phyloP scores from a whole-genome alignment of 495 filamentous ascomycete species.

The Aspergillus asperescens region DNA sequence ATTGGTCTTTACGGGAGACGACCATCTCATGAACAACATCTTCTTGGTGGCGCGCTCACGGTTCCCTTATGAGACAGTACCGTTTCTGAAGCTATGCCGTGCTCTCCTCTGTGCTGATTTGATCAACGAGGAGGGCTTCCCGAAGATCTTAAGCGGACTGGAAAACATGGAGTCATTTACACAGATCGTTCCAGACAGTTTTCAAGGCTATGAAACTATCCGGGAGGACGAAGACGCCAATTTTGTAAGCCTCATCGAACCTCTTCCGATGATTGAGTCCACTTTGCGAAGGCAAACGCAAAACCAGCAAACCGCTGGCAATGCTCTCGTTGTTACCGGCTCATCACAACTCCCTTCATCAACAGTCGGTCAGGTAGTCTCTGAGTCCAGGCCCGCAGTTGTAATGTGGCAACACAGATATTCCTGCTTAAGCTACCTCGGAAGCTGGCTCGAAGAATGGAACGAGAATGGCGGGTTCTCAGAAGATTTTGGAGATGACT shows the following conservation, averaged over 20 bases:
- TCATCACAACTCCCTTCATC: conserved; percentile 50
- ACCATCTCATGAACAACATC: conserved; percentile 49
- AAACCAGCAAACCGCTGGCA: conserved; percentile 18
- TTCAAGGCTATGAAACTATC: conserved; percentile 64
- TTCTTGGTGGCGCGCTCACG: conserved; percentile 60
- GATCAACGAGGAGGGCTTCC: conserved; percentile 46
- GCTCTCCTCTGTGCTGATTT: conserved; percentile 42
- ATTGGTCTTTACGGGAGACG: conserved; percentile 49
- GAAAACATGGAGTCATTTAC: conserved; percentile 66
- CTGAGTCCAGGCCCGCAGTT: conserved; percentile 59
- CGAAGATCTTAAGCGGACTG: conserved; percentile 50
- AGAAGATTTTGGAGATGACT: conserved; percentile 39
- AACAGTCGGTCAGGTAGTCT: conserved; percentile 65
- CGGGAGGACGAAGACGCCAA: conserved; percentile 82
- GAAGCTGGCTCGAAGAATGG: conserved; percentile 63
- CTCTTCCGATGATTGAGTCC: conserved; percentile 38
- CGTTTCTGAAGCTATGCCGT: conserved; percentile 64
- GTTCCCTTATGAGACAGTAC: conserved; percentile 82
- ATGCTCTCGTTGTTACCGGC: conserved; percentile 35
- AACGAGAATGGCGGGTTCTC: conserved; percentile 36
- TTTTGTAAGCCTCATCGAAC: conserved; percentile 39
- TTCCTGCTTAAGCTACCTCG: conserved; percentile 71
- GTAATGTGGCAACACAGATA: conserved; percentile 66
- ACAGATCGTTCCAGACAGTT: conserved; percentile 58
- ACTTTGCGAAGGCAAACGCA: conserved; percentile 18